Percentiles rank a stretch among this genome's conserved stretches.
phyloP scores from a whole-genome alignment of 2,329 filamentous ascomycete genomes.

The Trichoderma sp. region DNA sequence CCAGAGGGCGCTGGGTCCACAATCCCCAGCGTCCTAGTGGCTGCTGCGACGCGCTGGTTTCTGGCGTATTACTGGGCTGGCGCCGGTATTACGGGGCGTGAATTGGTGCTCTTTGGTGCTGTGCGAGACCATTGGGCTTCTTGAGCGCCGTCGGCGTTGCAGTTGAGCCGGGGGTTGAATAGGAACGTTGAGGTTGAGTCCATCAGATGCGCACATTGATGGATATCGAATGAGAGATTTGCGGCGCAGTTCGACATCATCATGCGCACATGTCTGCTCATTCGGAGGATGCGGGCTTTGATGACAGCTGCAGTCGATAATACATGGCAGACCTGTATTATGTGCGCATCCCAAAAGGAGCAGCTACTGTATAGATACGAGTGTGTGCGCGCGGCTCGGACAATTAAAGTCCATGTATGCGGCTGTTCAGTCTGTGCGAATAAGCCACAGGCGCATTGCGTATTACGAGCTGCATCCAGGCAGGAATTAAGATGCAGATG shows the following conservation, averaged over 20 bases:
- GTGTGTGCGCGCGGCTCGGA: background rate
- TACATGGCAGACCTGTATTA: background rate
- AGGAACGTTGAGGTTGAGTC: background rate
- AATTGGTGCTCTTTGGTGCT: background rate
- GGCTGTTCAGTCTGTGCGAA: background rate
- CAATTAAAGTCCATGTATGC: background rate
- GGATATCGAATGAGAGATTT: background rate
- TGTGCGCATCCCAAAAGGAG: background rate
- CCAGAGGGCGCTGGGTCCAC: constrained; percentile 10
- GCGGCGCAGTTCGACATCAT: background rate
- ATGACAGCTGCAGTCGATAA: background rate
- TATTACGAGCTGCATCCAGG: background rate
- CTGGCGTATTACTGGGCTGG: background rate
- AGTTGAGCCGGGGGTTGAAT: constrained; percentile 4
- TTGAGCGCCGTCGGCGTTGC: constrained; percentile 6
- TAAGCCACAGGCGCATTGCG: background rate
- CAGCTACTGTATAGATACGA: background rate
- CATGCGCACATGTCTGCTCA: background rate
- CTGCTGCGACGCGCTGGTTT: constrained; percentile 7
- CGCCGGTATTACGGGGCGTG: background rate
- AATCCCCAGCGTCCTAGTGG: background rate
- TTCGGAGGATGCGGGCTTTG: background rate
- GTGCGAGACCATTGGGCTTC: background rate
- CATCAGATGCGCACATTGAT: background rate
- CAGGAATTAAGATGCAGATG: background rate